Base-by-base conservation (phyloP, 2,329 filamentous ascomycete species). In the Colletotrichum cuscutae region DNA sequence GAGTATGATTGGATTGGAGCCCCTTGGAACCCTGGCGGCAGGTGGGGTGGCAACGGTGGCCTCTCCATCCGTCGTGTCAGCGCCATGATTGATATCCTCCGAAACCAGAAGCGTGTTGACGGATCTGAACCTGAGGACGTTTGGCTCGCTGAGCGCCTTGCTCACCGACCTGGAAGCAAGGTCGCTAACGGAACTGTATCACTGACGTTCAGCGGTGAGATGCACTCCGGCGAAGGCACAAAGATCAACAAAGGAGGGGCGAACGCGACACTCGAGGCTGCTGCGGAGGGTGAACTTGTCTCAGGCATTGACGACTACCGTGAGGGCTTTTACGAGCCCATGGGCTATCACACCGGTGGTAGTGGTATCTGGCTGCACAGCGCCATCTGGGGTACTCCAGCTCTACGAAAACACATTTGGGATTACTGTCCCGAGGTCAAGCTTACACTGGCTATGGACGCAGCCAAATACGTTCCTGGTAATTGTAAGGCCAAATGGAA, bases 371-470 rank as follows among this genome's bases (percentile, higher is more conserved):
- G 78, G 65, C 79, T 89, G 22, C 85, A 87, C 72, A 72, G 76
- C 12, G 80, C 79, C 1, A 84, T 89, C 53, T 90, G 87, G 87
- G 86, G 86, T 30, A 84, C 81, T 5, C 84, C 84, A 0, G 81
- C 83, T 73, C 76, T 82, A 77, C 81, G 89, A 30, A 82, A 83
- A 72, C 85, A 89, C 72, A 86, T 90, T 54, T 89, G 86, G 85
- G 82, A 85, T 32, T 90, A 90, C 78, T 90, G 88, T 72, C 89
- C 89, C 1, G 89, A 90, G 77, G 83, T 90, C 35, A 90, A 89
- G 82, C 87, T 90, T 83, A 88, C 85, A 58, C 78, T 90, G 32
- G 80, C 81, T 62, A 90, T 90, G 88, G 87, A 89, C 74, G 85
- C 84, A 7, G 86, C 85, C 56, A 81, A 84, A 73, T 88, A 83